A percentile compares a stretch with the other conserved stretches of the same genome.
Evolutionary conservation across 768 basidiomycete genomes (phyloP).

Genomic region (Pleurotus ostreatus): DNA sequence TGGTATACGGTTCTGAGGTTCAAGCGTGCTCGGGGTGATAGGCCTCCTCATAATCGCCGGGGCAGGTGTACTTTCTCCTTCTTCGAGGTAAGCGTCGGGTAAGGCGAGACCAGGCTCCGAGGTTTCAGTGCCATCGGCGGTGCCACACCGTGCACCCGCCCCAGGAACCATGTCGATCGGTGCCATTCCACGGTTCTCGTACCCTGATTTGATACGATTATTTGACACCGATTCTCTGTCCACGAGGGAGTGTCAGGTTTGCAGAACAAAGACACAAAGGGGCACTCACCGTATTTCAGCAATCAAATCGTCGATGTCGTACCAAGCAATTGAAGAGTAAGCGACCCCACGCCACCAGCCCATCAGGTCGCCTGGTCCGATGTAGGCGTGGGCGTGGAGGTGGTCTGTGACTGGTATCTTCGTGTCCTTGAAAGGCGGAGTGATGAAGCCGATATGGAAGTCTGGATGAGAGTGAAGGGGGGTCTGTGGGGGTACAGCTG

Average conservation of each 20-base stretch:
- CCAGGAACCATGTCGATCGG: slow-evolving; percentile 73
- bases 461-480: slow-evolving; percentile 25
- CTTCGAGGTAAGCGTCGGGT: slow-evolving; percentile 39
- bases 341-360: slow-evolving; percentile 74
- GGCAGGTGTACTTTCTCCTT: slow-evolving; percentile 27
- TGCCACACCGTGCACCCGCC: slow-evolving; percentile 65
- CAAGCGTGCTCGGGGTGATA: slow-evolving; percentile 22
- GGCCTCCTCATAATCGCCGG: slow-evolving; percentile 20
- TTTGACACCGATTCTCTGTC: slow-evolving; percentile 74
- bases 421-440: slow-evolving; percentile 70
- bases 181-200: slow-evolving; percentile 48
- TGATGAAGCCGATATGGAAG: slow-evolving; percentile 74
- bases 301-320: slow-evolving; percentile 71
- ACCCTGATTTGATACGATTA: slow-evolving; percentile 80
- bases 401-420: slow-evolving; percentile 81
- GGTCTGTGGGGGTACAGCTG: slow-evolving; percentile 13
- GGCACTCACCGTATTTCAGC: slow-evolving; percentile 70
- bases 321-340: slow-evolving; percentile 70
- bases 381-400: slow-evolving; percentile 73
- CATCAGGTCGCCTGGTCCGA: slow-evolving; percentile 57
- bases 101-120: slow-evolving; percentile 47
- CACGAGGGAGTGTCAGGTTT: slow-evolving; percentile 12
- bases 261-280: slow-evolving; percentile 1
- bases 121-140: slow-evolving; percentile 61
- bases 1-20: slow-evolving; percentile 37